Base-by-base conservation (phyloP, 352 stramenopile genomes). In the Pythium grandisporangium region DNA sequence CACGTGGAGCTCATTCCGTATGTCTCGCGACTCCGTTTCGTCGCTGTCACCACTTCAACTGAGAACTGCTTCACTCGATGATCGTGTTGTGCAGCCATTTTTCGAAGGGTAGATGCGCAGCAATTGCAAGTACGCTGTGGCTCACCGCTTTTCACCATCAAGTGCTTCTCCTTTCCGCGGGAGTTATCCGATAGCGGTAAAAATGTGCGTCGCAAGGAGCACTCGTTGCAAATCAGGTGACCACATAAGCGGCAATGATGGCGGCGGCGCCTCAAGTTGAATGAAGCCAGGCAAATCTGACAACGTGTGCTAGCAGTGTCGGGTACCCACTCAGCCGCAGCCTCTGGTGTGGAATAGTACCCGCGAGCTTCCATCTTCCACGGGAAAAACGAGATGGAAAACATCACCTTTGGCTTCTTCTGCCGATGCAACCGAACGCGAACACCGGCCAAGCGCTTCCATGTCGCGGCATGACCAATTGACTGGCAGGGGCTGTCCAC, bases 241-340 rank as follows among this genome's bases (percentile, higher is more conserved):
- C 77, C 77, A 13, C 74, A 91, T 22, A 85, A 47, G 4, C 85
- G 71, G 43, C 86, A 95, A 50, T 95, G 82, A 37, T 96, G 86
- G n/a, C 78, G 63, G 38, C 78, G 70, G 22, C 76, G 79, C 22
- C 56, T 72, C 5, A 88, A 46, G 8, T 63, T 71, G 39, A 88
- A 88, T 1, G 56, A 37, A 25, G 58, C 34, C 16, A 75, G 33
- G 33, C 75, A 88, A 37, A 79, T 71, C 45, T 79, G 68, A 56
- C 76, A 89, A 17, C 69, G 58, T 10, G 66, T 41, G 55, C 70
- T 80, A 19, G 66, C 61, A 13, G 70, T 81, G 48, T 88, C 75
- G 5, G 68, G 70, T 14, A 85, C 71, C 75, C 75, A 88, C 33
- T 81, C 73, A 13, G 55, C 72, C n/a, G 72, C 72, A 6, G 72